These are phyloP conservation scores for Xylariales sp. DNA, from an alignment of 2,329 filamentous ascomycete genomes.

Conservation along the genomic window DNA sequence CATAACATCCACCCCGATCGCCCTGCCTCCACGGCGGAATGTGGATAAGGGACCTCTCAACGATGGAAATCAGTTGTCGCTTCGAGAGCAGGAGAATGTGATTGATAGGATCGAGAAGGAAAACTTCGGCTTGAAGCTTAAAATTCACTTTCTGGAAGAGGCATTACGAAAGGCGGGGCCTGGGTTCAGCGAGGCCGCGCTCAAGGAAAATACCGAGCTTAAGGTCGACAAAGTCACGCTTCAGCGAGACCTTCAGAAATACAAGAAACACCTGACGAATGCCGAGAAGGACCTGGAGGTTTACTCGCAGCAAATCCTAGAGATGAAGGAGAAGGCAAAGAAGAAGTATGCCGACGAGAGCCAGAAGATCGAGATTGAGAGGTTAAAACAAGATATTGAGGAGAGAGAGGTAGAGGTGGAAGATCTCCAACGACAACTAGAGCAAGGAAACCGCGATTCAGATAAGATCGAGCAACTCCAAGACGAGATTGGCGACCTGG, in stretches of 20 bases:
- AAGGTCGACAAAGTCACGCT: slow-evolving; percentile 88
- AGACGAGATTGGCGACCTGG: slow-evolving; percentile 71
- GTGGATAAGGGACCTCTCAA: slow-evolving; percentile 66
- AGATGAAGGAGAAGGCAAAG: slow-evolving; percentile 78
- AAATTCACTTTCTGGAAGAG: slow-evolving; percentile 95
- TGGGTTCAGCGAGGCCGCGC: slow-evolving; percentile 80
- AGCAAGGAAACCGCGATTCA: slow-evolving; percentile 50
- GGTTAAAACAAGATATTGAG: slow-evolving; percentile 51
- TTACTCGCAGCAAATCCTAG: slow-evolving; percentile 75
- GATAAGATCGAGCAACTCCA: slow-evolving; percentile 63
- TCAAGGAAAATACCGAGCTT: slow-evolving; percentile 93
- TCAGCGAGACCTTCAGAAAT: slow-evolving; percentile 79
- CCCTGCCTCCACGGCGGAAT: slow-evolving; percentile 59
- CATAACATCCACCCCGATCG: slow-evolving; percentile 76
- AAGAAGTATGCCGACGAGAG: slow-evolving; percentile 69
- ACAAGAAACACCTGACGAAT: slow-evolving; percentile 76
- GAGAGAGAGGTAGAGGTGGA: slow-evolving; percentile 58
- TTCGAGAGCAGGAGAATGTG: slow-evolving; percentile 91
- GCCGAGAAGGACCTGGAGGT: slow-evolving; percentile 84
- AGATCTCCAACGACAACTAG: slow-evolving; percentile 55
- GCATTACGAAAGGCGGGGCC: slow-evolving; percentile 82
- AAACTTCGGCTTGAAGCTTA: slow-evolving; percentile 94
- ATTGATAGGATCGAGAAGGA: slow-evolving; percentile 98
- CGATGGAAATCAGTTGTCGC: slow-evolving; percentile 83
- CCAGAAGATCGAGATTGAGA: slow-evolving; percentile 57